Evolutionary conservation across 2,329 filamentous ascomycete species (phyloP).

Genomic region (Pseudogymnoascus sp.): DNA sequence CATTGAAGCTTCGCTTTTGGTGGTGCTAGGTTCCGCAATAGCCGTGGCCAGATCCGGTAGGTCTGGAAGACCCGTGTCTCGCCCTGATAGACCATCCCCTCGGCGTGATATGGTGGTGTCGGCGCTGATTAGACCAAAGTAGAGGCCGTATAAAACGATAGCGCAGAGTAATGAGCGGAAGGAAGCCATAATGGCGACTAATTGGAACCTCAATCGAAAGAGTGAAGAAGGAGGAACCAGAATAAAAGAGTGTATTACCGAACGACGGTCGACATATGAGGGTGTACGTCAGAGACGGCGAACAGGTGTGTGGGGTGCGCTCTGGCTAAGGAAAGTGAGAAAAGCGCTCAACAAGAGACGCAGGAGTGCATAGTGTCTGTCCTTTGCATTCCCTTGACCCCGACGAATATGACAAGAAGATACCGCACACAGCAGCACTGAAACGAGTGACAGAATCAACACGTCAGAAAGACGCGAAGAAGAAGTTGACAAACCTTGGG

Average conservation of each 20-base stretch:
- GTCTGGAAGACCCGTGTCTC: constrained; percentile 1
- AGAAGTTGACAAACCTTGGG: not conserved
- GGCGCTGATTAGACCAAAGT: constrained; percentile 5
- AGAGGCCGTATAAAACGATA: not conserved
- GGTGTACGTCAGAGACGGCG: constrained; percentile 1
- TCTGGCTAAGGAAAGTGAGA: constrained; percentile 1
- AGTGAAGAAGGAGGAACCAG: constrained; percentile 3
- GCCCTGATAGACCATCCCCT: not conserved
- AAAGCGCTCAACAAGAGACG: not conserved
- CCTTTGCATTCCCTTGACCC: not conserved
- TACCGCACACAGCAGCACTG: constrained; percentile 1
- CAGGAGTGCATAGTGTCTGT: constrained; percentile 3
- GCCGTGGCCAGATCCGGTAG: constrained; percentile 1
- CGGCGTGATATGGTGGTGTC: not conserved
- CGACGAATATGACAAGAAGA: not conserved
- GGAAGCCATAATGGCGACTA: constrained; percentile 6
- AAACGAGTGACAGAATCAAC: constrained; percentile 5
- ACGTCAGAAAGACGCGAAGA: constrained; percentile 4
- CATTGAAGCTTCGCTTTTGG: constrained; percentile 7
- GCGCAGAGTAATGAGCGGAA: constrained; percentile 4
- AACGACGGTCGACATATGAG: not conserved
- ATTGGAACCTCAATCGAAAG: constrained; percentile 1
- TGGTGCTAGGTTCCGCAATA: constrained; percentile 4
- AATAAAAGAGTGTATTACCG: constrained; percentile 7
- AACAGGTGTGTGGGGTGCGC: not conserved